Evolutionary conservation across 352 stramenopile species (phyloP).

Genomic region (Pythium utonaiense): DNA sequence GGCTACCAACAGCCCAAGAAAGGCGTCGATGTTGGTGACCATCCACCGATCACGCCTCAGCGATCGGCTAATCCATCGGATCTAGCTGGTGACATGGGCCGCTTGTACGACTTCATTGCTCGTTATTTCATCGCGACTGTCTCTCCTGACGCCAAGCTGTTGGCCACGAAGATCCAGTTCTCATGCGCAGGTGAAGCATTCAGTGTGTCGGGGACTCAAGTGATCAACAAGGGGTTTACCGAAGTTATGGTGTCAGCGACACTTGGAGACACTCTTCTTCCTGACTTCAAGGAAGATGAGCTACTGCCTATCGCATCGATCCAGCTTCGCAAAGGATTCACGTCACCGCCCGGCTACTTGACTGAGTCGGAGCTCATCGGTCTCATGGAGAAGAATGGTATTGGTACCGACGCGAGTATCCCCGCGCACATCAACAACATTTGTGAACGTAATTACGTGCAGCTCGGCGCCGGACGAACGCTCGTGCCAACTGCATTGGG

Average conservation of each 20-base stretch:
- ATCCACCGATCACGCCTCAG: constrained; percentile 84
- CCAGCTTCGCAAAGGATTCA: constrained; percentile 63
- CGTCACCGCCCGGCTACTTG: constrained; percentile 58
- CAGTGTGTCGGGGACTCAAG: constrained; percentile 59
- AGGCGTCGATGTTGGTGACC: constrained; percentile 45
- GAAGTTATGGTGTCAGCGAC: constrained; percentile 24
- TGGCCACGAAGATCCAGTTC: constrained; percentile 43
- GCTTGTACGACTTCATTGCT: constrained; percentile 85
- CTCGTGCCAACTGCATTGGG: not conserved
- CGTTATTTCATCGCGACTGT: constrained; percentile 89
- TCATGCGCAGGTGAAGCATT: constrained; percentile 62
- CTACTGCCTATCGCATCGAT: constrained; percentile 50
- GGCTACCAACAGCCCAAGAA: constrained; percentile 30
- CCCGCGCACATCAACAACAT: constrained; percentile 87
- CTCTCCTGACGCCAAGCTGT: constrained; percentile 60
- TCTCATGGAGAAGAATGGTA: constrained; percentile 83
- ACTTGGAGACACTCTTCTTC: constrained; percentile 32
- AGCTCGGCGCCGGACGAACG: not conserved
- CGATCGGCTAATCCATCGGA: constrained; percentile 40
- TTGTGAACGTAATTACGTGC: constrained; percentile 1
- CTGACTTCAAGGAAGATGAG: constrained; percentile 51
- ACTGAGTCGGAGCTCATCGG: constrained; percentile 81
- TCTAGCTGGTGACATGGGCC: constrained; percentile 64
- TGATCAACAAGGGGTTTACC: constrained; percentile 32
- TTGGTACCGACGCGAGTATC: constrained; percentile 78